A percentile compares a stretch with the other conserved stretches of the same genome.
Conservation (phyloP, 176 grass and related monocot species). For the Lolium multiflorum region DNA sequence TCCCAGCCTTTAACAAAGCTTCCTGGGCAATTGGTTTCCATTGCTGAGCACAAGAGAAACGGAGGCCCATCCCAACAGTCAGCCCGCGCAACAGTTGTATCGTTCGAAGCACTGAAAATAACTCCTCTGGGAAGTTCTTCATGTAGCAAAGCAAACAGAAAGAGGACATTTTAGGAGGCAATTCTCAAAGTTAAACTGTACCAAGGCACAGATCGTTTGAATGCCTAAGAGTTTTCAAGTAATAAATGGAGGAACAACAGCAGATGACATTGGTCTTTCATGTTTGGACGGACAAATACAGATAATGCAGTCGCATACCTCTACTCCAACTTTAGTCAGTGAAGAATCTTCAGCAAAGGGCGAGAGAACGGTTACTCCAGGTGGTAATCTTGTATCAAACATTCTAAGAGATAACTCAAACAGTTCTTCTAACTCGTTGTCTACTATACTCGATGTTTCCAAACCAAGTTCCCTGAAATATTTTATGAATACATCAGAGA, state of each 20-base stretch:
- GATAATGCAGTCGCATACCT: slow-evolving; percentile 50
- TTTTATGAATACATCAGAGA: slow-evolving; percentile 32
- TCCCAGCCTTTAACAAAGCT: slow-evolving; percentile 79
- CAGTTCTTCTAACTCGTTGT: slow-evolving; percentile 72
- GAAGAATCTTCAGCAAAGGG: slow-evolving; percentile 89
- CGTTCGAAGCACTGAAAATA: slow-evolving; percentile 87
- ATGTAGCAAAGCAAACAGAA: slow-evolving; percentile 17
- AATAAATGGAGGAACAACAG: slow-evolving; percentile 11
- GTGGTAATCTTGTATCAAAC: slow-evolving; percentile 98
- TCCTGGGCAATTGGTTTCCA: slow-evolving; percentile 92
- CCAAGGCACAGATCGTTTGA: background rate
- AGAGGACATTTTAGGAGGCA: slow-evolving; percentile 1
- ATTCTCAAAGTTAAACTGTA: slow-evolving; percentile 26
- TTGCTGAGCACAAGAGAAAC: slow-evolving; percentile 83
- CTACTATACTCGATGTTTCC: slow-evolving; percentile 60
- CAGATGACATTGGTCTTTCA: background rate
- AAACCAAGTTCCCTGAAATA: slow-evolving; percentile 87
- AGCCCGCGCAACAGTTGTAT: slow-evolving; percentile 87
- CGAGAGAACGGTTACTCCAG: slow-evolving; percentile 77
- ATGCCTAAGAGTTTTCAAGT: slow-evolving; percentile 23
- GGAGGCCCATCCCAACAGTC: slow-evolving; percentile 84
- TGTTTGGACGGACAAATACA: slow-evolving; percentile 1
- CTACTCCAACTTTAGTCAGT: slow-evolving; percentile 71
- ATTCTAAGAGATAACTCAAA: slow-evolving; percentile 71
- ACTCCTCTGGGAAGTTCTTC: slow-evolving; percentile 90